These are phyloP conservation scores for Dactylorhiza incarnata DNA, from an alignment of 106 monocot species.

Conservation along the genomic window DNA sequence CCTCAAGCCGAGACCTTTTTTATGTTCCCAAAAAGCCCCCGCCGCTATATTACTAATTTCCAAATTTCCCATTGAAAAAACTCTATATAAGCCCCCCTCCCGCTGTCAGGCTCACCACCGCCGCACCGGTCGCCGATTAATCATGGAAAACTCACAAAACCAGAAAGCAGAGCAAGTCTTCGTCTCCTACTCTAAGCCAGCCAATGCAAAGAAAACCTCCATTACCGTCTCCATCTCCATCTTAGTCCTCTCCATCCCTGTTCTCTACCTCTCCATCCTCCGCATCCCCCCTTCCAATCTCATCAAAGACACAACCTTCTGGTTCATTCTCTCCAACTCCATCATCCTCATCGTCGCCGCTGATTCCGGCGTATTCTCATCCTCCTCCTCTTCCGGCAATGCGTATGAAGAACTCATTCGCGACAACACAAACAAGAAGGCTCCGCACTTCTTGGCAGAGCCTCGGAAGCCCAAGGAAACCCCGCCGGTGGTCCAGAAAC, in stretches of 20 bases:
- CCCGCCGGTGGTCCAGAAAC: no score
- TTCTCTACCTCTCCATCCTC: slow-evolving; percentile 58
- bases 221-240: slow-evolving; percentile 54
- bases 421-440: neutral
- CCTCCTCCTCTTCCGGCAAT: slow-evolving; percentile 9
- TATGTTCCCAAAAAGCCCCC: no score
- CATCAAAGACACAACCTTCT: slow-evolving; percentile 61
- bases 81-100: no score
- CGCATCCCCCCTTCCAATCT: slow-evolving; percentile 40
- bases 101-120: no score
- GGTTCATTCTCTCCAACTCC: slow-evolving; percentile 78
- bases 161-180: no score
- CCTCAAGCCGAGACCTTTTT: no score
- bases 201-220: slow-evolving; percentile 20
- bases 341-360: slow-evolving; percentile 60
- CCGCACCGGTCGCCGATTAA: no score
- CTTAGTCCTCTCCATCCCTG: slow-evolving; percentile 46
- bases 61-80: no score
- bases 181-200: no score
- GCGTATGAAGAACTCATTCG: slow-evolving; percentile 27
- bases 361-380: slow-evolving; percentile 42
- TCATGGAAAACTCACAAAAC: no score
- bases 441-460: neutral
- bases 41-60: no score
- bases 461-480: neutral